Percentiles rank a stretch among this genome's conserved stretches.
Evolutionary conservation across 352 stramenopile genomes (phyloP).

Genomic region (Phytophthora kernoviae): DNA sequence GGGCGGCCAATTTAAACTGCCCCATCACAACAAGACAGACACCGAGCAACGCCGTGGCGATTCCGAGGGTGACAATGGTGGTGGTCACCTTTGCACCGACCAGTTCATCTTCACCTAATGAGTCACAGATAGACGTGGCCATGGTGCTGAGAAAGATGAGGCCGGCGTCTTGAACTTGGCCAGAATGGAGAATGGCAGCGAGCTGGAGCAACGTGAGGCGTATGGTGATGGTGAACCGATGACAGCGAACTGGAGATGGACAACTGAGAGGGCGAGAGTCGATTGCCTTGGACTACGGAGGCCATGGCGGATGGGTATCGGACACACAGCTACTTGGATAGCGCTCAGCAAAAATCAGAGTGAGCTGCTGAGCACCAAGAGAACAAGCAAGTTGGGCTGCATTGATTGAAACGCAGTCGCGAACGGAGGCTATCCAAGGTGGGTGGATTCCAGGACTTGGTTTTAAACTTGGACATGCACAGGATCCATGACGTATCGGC

Average conservation of each 20-base stretch:
- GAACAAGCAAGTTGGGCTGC: neutral
- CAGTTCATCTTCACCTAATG: slow-evolving; percentile 60
- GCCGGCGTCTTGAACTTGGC: slow-evolving; percentile 97
- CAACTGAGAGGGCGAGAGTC: neutral
- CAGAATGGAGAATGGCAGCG: slow-evolving; percentile 96
- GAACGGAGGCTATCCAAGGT: too few relatives aligned
- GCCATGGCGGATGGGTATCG: neutral
- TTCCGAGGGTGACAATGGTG: slow-evolving; percentile 90
- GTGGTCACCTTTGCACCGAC: slow-evolving; percentile 91
- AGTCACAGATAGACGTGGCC: slow-evolving; percentile 86
- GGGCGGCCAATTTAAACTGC: slow-evolving; percentile 90
- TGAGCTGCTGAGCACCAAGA: neutral
- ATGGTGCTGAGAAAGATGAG: slow-evolving; percentile 98
- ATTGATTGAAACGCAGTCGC: neutral
- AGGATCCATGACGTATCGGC: too few relatives aligned
- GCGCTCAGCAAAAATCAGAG: neutral
- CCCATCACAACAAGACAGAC: slow-evolving; percentile 93
- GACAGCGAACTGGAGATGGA: too few relatives aligned
- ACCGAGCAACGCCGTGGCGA: slow-evolving; percentile 92
- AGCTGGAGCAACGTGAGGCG: slow-evolving; percentile 88
- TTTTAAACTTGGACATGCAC: too few relatives aligned
- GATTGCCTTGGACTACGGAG: neutral
- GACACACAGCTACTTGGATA: neutral
- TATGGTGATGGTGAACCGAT: slow-evolving; percentile 26
- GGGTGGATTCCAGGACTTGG: too few relatives aligned